Base-by-base conservation (phyloP, 371 early-diverging fungal species). In the Rhizopus microsporus region DNA sequence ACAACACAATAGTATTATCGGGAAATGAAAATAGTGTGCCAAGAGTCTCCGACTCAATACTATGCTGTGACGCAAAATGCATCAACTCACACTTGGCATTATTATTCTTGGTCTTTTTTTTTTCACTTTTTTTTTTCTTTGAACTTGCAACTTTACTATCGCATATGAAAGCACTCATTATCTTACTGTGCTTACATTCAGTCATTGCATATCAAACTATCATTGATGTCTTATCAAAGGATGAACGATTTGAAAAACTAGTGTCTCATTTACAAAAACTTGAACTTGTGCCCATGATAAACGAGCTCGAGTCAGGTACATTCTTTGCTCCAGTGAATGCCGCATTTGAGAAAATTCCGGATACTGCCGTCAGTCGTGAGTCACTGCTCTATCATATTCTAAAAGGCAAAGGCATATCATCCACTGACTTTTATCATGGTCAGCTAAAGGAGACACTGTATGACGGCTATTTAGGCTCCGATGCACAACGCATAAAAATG, bases 261-360 rank as follows among this genome's bases (percentile, higher is more conserved):
- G 38, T 77, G 29, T 34, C 40, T 15, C 68, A 74, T 49, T 46
- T 77, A 42, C 58, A 71, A 40, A 35, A 35, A 5, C 54, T 65
- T 3, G 45, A 60, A 5, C 55, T 69, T 4, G 62, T 60, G 9
- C 52, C 60, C 7, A 42, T 56, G 29, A 45, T 66, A 8, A 77
- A 72, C 37, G 55, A 46, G n/a, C 52, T 68, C 44, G 58, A 66
- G 29, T 49, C 70, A 30, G 79, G 69, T 31, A 81, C 84, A 6
- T 60, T 84, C 38, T 81, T 84, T 71, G 82, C 84, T 7, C 82
- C 82, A 5, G 74, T 72, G 51, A 79, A 84, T 51, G 72, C 75
- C 7, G 84, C 84, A 7, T 84, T 84, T 32, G 40, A 54, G 1
- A 62, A 64, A 51, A 63, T 65, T 57, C 47, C 50, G 31, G 57